These are phyloP conservation scores for Dioszegia hungarica DNA, from an alignment of 768 basidiomycete species.

Conservation along the genomic window DNA sequence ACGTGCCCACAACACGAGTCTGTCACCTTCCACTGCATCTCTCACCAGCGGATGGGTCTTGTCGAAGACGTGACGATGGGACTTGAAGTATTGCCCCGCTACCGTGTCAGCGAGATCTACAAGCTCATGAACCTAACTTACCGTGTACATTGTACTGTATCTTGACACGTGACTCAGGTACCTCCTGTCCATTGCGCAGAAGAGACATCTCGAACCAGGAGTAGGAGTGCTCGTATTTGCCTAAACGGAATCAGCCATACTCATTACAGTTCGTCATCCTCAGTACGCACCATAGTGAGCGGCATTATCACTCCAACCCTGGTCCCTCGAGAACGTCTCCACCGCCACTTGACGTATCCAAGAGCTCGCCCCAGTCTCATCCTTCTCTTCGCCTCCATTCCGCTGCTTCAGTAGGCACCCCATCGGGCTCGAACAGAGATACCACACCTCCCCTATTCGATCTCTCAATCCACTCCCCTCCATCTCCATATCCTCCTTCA, in stretches of 20 bases:
- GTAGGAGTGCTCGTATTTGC: constrained; percentile 36
- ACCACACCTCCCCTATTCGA: constrained; percentile 26
- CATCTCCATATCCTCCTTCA: constrained; percentile 4
- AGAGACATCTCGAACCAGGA: constrained; percentile 43
- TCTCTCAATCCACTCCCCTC: constrained; percentile 16
- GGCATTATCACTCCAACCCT: constrained; percentile 29
- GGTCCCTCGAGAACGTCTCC: constrained; percentile 37
- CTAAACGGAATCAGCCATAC: constrained; percentile 11
- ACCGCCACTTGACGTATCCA: constrained; percentile 22
- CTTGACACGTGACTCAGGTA: constrained; percentile 19
- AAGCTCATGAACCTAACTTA: constrained; percentile 12
- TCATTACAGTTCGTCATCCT: background rate
- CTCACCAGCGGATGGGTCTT: constrained; percentile 16
- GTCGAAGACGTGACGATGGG: constrained; percentile 17
- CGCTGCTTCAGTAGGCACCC: constrained; percentile 16
- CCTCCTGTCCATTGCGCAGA: constrained; percentile 26
- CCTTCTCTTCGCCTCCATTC: background rate
- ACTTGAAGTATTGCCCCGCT: constrained; percentile 41
- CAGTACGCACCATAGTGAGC: constrained; percentile 24
- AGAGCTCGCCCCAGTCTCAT: background rate
- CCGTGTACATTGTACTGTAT: constrained; percentile 39
- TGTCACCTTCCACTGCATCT: constrained; percentile 27
- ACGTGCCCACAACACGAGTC: constrained; percentile 34
- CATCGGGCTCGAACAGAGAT: constrained; percentile 21
- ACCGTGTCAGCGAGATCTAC: no score